Percentiles rank a stretch among this genome's conserved stretches.
These are phyloP conservation scores for Amaranthus hypochondriacus DNA, from an alignment of 148 eudicot species.

Conservation along the genomic window DNA sequence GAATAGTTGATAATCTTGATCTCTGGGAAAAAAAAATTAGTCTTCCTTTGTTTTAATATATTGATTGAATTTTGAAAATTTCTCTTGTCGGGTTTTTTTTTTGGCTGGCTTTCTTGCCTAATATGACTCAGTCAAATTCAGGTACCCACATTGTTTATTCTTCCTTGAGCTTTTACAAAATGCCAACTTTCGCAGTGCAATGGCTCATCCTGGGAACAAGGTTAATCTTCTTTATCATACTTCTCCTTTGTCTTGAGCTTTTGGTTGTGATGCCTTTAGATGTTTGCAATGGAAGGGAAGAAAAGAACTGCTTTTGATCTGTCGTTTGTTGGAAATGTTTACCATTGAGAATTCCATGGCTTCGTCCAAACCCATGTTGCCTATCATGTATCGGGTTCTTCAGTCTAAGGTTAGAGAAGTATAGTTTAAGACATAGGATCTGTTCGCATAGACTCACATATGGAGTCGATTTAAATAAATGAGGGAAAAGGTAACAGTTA, in stretches of 20 bases:
- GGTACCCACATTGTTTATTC: conserved; percentile 94
- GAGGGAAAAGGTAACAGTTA: no score
- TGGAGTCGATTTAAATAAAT: no score
- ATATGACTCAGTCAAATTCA: conserved; percentile 17
- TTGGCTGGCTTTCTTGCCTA: neutral
- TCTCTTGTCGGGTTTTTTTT: neutral
- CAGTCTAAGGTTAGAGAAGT: neutral
- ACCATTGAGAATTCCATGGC: neutral
- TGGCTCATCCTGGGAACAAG: conserved; percentile 98
- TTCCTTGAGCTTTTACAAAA: conserved; percentile 95
- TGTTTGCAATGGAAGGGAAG: neutral
- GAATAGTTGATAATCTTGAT: neutral
- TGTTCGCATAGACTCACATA: no score
- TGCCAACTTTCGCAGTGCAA: conserved; percentile 70
- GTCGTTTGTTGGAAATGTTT: neutral
- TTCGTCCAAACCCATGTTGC: neutral
- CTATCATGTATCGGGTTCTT: neutral
- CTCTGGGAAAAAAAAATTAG: no score
- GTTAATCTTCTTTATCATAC: conserved; percentile 26
- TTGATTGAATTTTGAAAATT: neutral
- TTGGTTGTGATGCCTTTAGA: neutral
- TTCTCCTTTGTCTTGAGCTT: conserved; percentile 10
- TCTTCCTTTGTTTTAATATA: neutral
- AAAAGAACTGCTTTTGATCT: neutral
- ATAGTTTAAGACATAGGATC: neutral